These are phyloP conservation scores for Psilocybe subaeruginosa DNA, from an alignment of 768 basidiomycete species.

Conservation along the genomic window DNA sequence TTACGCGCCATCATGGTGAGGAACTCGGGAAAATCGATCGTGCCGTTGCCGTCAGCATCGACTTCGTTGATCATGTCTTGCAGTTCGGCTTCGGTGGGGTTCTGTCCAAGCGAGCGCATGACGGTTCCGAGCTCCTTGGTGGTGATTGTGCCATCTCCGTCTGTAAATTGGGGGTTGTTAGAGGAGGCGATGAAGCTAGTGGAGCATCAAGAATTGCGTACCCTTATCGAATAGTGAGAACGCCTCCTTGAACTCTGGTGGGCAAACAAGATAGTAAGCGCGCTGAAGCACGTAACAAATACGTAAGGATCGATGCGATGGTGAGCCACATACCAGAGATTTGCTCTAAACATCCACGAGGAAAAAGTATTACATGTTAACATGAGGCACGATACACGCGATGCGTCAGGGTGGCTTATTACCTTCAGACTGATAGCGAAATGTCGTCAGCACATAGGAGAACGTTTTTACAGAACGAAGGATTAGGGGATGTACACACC, in stretches of 20 bases:
- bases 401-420: conserved; percentile 18
- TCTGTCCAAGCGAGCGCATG: conserved; percentile 52
- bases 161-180: conserved; percentile 23
- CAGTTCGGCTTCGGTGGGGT: conserved; percentile 50
- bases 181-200: too few relatives aligned
- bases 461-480: background rate
- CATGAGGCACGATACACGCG: conserved; percentile 10
- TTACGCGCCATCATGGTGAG: conserved; percentile 48
- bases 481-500: conserved; percentile 36
- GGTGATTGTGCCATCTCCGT: conserved; percentile 53
- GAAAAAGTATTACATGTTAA: conserved; percentile 5
- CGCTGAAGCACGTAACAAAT: background rate
- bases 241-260: conserved; percentile 92
- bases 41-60: conserved; percentile 46
- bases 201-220: conserved; percentile 27
- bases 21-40: conserved; percentile 52
- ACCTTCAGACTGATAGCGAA: conserved; percentile 59
- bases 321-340: conserved; percentile 69
- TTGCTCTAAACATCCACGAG: conserved; percentile 61
- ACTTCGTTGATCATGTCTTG: conserved; percentile 54
- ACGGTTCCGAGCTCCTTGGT: conserved; percentile 50
- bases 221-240: conserved; percentile 98
- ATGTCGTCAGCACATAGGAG: conserved; percentile 16
- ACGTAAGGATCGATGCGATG: background rate
- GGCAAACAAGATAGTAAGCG: conserved; percentile 6